Evolutionary conservation across 2,329 filamentous ascomycete genomes (phyloP), one percentile per base, ranked within the genome.

Genomic region (Exophiala sideris): DNA sequence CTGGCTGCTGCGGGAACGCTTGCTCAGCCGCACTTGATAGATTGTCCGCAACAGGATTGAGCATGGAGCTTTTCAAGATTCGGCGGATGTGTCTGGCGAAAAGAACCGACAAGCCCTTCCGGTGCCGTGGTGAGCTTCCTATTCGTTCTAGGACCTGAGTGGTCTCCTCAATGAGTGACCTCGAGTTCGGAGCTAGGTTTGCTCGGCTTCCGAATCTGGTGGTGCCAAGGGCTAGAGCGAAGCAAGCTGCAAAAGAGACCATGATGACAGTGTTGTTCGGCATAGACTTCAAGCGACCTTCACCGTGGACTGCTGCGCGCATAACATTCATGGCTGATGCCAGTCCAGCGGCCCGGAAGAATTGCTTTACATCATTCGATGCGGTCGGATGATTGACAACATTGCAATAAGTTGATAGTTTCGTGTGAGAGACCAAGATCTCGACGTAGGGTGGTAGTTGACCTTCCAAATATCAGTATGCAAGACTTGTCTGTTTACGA

Each of bases 231-330:
- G 81, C 80, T n/a, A 87, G 69, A 0, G 84, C 84, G 57, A 86
- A 87, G 62, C 83, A 87, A 3, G 84, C 84, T 0, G 86, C 86
- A 59, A 88, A 89, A 1, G 85, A 87, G 10, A 89, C 87, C 87
- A 89, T 89, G 59, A 89, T 87, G 51, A 86, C 81, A 0, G 86
- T 88, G 62, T 89, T 89, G 68, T 89, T 89, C 0, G 86, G 86
- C 86, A 89, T 89, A 0, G 86, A 88, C 51, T 83, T 83, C 0
- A 89, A 76, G 57, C 85, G 80, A 0, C 77, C 73, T 65, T 89
- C 86, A 33, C 86, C 86, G 67, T 88, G 86, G 5, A 89, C 87
- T 0, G 86, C 86, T 1, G 84, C 84, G 18, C 86, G 81, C 76
- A 89, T 81, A 3, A 89, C 87, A 54, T 88, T 88, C n/a, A 89